phyloP scores from a whole-genome alignment of 2,329 filamentous ascomycete species.

The Xylariaceae sp. region DNA sequence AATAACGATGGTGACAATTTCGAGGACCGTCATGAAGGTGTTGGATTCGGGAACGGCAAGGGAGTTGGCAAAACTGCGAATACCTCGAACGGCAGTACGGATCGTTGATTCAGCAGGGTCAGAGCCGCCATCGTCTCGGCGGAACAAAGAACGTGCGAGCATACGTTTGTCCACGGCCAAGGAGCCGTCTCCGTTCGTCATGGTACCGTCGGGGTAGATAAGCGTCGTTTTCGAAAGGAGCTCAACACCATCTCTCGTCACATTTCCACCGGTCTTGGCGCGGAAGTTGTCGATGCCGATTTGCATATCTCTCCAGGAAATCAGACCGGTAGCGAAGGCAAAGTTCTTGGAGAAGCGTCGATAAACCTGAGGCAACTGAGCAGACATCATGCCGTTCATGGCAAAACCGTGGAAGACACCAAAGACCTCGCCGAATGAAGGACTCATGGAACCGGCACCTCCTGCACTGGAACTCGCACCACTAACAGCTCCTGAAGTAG shows the following conservation, averaged over 20 bases:
- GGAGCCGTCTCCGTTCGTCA: slow-evolving; percentile 37
- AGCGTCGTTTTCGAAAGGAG: slow-evolving; percentile 72
- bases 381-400: slow-evolving; percentile 93
- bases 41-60: slow-evolving; percentile 81
- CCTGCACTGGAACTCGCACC: slow-evolving; percentile 49
- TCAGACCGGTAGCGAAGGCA: slow-evolving; percentile 78
- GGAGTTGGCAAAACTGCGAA: slow-evolving; percentile 78
- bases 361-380: slow-evolving; percentile 82
- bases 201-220: slow-evolving; percentile 59
- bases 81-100: slow-evolving; percentile 59
- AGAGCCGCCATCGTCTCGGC: slow-evolving; percentile 42
- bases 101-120: slow-evolving; percentile 31
- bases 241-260: slow-evolving; percentile 71
- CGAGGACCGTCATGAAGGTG: slow-evolving; percentile 91
- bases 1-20: slow-evolving; percentile 83
- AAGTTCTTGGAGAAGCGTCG: slow-evolving; percentile 90
- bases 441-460: slow-evolving; percentile 64
- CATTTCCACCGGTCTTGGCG: slow-evolving; percentile 73
- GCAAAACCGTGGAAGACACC: slow-evolving; percentile 92
- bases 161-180: slow-evolving; percentile 48
- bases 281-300: slow-evolving; percentile 79
- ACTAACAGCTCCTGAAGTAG: slow-evolving; percentile 50
- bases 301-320: slow-evolving; percentile 80
- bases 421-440: slow-evolving; percentile 79
- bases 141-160: slow-evolving; percentile 46